Percentiles rank a stretch among this genome's conserved stretches.
phyloP scores from a whole-genome alignment of 176 grass and related monocot genomes.

The Aegilops sharonensis region DNA sequence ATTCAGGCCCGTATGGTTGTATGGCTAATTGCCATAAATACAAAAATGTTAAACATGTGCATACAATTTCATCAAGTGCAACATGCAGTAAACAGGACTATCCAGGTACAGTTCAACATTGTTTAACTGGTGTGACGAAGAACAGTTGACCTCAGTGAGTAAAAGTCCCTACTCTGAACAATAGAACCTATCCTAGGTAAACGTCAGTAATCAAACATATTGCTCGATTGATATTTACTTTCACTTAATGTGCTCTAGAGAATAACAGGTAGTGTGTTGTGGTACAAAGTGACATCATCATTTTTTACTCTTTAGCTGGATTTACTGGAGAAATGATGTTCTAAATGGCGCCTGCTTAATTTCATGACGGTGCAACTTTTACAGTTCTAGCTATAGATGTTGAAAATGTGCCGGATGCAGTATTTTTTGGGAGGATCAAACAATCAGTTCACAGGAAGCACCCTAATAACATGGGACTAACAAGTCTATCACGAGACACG shows the following conservation, averaged over 20 bases:
- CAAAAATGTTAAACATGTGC: background rate
- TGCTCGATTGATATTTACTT: background rate
- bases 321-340: background rate
- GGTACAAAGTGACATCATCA: background rate
- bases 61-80: background rate
- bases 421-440: background rate
- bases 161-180: background rate
- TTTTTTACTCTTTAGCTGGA: background rate
- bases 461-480: background rate
- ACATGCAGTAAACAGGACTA: conserved; percentile 1
- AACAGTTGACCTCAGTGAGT: background rate
- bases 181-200: background rate
- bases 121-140: background rate
- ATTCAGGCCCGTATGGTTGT: background rate
- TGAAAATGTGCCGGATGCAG: background rate
- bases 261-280: background rate
- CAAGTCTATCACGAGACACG: background rate
- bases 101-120: background rate
- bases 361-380: background rate
- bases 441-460: background rate
- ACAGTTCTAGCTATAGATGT: background rate
- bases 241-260: background rate
- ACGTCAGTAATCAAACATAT: background rate
- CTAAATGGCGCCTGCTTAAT: background rate
- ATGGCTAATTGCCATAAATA: background rate